Conservation (phyloP, 805 yeast species). For the Ogataea trehalophila region DNA sequence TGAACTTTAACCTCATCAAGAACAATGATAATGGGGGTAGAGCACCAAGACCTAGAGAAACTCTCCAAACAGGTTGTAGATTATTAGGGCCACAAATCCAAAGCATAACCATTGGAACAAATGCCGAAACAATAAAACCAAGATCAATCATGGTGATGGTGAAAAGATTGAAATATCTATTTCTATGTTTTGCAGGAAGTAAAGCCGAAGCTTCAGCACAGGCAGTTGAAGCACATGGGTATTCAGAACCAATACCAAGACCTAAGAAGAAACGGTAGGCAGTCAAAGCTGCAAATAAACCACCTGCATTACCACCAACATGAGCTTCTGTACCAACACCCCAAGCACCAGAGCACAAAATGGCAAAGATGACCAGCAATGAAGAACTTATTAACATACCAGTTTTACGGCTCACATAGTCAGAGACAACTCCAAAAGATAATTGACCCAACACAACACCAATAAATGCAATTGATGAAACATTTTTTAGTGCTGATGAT, state of each 20-base stretch:
- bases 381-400: conserved; percentile 80
- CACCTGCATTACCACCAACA: conserved; percentile 50
- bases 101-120: conserved; percentile 79
- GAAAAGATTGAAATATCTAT: conserved; percentile 84
- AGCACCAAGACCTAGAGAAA: conserved; percentile 86
- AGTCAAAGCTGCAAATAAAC: conserved; percentile 82
- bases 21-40: conserved; percentile 79
- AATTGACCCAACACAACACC: conserved; percentile 93
- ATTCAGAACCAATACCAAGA: conserved; percentile 90
- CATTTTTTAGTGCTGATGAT: conserved; percentile 71
- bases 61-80: conserved; percentile 85
- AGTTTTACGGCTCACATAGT: conserved; percentile 70
- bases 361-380: conserved; percentile 70
- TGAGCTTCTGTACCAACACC: conserved; percentile 48
- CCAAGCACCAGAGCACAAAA: conserved; percentile 84
- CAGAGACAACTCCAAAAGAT: conserved; percentile 74
- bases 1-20: conserved; percentile 68
- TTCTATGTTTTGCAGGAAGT: conserved; percentile 80
- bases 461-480: conserved; percentile 83
- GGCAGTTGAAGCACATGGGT: conserved; percentile 92
- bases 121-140: conserved; percentile 79
- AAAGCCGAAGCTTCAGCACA: conserved; percentile 85
- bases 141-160: conserved; percentile 83
- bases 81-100: conserved; percentile 75
- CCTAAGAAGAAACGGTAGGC: conserved; percentile 84